phyloP scores from a whole-genome alignment of 164 flowering plant genomes.

The Annona cherimola region DNA sequence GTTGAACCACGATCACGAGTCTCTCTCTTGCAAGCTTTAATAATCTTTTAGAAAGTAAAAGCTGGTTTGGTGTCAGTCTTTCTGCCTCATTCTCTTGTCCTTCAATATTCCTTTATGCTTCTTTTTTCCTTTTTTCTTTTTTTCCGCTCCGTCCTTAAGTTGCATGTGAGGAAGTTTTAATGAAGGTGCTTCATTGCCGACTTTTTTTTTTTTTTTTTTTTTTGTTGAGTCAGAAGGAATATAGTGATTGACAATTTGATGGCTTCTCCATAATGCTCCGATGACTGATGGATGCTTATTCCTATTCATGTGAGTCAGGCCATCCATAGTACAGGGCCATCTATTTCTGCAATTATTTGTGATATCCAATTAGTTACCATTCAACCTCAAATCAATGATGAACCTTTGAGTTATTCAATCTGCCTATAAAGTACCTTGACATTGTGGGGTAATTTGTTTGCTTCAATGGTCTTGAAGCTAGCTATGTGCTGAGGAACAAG shows the following conservation, averaged over 20 bases:
- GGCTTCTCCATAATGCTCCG: background rate
- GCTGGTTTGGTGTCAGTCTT: slow-evolving; percentile 2
- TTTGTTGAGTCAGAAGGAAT: background rate
- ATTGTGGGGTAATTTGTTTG: too few relatives aligned
- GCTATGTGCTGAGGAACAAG: too few relatives aligned
- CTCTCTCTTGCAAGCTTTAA: slow-evolving; percentile 1
- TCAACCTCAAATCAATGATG: too few relatives aligned
- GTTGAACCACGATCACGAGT: background rate
- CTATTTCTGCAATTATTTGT: too few relatives aligned
- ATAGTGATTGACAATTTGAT: background rate
- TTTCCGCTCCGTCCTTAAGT: too few relatives aligned
- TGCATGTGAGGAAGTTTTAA: slow-evolving; percentile 4
- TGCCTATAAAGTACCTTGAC: too few relatives aligned
- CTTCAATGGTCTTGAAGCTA: too few relatives aligned
- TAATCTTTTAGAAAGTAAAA: background rate
- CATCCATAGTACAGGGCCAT: too few relatives aligned
- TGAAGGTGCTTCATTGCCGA: background rate
- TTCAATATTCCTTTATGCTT: slow-evolving; percentile 1
- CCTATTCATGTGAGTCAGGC: too few relatives aligned
- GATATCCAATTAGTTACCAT: too few relatives aligned
- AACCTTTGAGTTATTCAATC: too few relatives aligned
- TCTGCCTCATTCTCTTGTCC: background rate
- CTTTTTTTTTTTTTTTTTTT: background rate
- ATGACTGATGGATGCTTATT: background rate
- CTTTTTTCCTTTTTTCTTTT: background rate